Evolutionary conservation across 2,329 filamentous ascomycete genomes (phyloP).

Genomic region (Immersiporthe knoxdaviesiana): DNA sequence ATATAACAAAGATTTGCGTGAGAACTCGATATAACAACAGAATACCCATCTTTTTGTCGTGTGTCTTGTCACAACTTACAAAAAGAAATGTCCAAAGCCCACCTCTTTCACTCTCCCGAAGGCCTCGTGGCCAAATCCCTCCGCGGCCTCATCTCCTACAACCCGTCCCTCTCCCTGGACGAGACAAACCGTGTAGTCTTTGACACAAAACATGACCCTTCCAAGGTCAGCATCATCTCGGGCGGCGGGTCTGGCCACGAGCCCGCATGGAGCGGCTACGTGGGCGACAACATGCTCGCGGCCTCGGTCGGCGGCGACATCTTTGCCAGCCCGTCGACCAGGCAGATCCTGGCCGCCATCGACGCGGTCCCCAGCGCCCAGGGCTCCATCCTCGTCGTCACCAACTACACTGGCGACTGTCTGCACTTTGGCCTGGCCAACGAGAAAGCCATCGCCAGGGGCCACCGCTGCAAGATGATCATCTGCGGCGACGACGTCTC

Average conservation of each 20-base stretch:
- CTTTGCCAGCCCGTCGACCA: constrained; percentile 66
- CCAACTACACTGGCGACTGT: constrained; percentile 68
- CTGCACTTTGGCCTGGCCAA: constrained; percentile 64
- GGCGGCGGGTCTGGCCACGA: constrained; percentile 64
- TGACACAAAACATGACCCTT: constrained; percentile 48
- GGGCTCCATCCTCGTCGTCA: constrained; percentile 64
- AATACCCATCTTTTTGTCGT: too few relatives aligned
- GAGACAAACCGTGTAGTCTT: constrained; percentile 56
- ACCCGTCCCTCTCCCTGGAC: constrained; percentile 51
- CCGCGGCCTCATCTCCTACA: constrained; percentile 56
- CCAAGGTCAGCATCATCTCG: constrained; percentile 54
- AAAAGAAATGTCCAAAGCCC: constrained; percentile 53
- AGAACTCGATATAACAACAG: not conserved
- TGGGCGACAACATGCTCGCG: constrained; percentile 63
- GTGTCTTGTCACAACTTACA: too few relatives aligned
- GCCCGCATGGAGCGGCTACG: constrained; percentile 67
- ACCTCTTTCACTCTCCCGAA: constrained; percentile 56
- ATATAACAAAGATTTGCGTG: too few relatives aligned
- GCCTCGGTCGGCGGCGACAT: constrained; percentile 65
- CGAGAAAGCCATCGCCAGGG: constrained; percentile 59
- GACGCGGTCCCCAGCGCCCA: constrained; percentile 56
- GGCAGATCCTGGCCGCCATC: constrained; percentile 64
- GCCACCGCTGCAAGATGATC: constrained; percentile 59
- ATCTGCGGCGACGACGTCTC: constrained; percentile 69
- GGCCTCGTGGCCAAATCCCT: constrained; percentile 58